Evolutionary conservation across 371 early-diverging fungal genomes (phyloP).

Genomic region (Saksenaea oblongispora): DNA sequence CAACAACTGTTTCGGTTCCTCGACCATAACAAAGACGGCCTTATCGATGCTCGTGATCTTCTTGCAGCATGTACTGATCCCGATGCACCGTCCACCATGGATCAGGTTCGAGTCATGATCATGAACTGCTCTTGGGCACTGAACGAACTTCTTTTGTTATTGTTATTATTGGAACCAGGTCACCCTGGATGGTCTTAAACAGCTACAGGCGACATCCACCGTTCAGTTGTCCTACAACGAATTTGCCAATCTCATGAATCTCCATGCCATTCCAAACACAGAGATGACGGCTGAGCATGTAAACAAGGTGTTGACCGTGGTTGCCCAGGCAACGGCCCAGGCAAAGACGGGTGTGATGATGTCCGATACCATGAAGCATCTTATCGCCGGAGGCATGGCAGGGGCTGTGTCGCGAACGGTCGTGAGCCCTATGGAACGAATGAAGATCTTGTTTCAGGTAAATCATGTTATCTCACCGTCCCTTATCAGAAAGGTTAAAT

Average conservation of each 20-base stretch:
- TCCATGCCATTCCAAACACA: slow-evolving; percentile 27
- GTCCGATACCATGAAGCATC: slow-evolving; percentile 72
- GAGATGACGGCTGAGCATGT: slow-evolving; percentile 41
- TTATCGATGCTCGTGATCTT: slow-evolving; percentile 58
- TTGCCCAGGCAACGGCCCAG: slow-evolving; percentile 18
- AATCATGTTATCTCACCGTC: slow-evolving; percentile 2
- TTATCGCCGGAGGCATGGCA: slow-evolving; percentile 88
- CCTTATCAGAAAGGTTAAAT: background rate
- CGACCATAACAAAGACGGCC: slow-evolving; percentile 61
- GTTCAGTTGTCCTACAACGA: slow-evolving; percentile 30
- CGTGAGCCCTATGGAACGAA: slow-evolving; percentile 91
- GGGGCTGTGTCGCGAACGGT: slow-evolving; percentile 92
- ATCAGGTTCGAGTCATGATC: slow-evolving; percentile 31
- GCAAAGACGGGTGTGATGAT: slow-evolving; percentile 28
- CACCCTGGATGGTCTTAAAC: slow-evolving; percentile 16
- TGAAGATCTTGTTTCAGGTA: slow-evolving; percentile 92
- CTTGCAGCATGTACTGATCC: slow-evolving; percentile 43
- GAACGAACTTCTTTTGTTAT: background rate
- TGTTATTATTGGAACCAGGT: too few relatives aligned
- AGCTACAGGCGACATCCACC: slow-evolving; percentile 10
- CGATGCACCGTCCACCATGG: slow-evolving; percentile 26
- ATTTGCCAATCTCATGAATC: slow-evolving; percentile 29
- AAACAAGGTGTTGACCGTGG: slow-evolving; percentile 31
- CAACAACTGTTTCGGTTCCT: slow-evolving; percentile 56
- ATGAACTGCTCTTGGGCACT: background rate